Evolutionary conservation across 495 filamentous ascomycete genomes (phyloP).

Genomic region (Pseudotulostoma volvatum): DNA sequence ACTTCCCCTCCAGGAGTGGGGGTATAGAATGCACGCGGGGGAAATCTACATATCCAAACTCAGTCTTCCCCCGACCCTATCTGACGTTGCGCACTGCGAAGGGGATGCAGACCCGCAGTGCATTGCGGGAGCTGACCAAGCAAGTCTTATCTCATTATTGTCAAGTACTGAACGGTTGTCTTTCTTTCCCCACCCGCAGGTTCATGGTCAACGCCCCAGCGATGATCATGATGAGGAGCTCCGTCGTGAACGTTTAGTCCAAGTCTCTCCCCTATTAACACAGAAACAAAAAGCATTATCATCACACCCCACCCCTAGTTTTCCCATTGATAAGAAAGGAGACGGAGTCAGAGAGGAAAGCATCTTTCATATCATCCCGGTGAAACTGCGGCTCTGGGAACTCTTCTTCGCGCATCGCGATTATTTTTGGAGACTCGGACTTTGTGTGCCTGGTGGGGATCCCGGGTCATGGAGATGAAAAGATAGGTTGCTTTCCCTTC

Average conservation of each 20-base stretch:
- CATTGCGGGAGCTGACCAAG: conserved; percentile 38
- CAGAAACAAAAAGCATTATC: conserved; percentile 9
- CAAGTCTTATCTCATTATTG: not conserved
- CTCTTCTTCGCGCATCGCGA: conserved; percentile 90
- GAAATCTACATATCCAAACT: conserved; percentile 71
- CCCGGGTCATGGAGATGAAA: conserved; percentile 46
- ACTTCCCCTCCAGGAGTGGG: conserved; percentile 73
- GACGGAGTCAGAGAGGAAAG: conserved; percentile 4
- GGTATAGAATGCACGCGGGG: conserved; percentile 65
- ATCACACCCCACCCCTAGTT: no score
- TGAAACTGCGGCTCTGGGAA: conserved; percentile 63
- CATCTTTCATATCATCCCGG: conserved; percentile 33
- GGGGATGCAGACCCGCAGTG: conserved; percentile 59
- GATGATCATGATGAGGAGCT: not conserved
- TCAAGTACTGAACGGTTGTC: conserved; percentile 2
- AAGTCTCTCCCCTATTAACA: conserved; percentile 3
- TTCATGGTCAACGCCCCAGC: no score
- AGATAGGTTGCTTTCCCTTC: no score
- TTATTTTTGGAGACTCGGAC: conserved; percentile 85
- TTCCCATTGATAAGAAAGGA: conserved; percentile 1
- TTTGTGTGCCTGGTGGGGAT: conserved; percentile 79
- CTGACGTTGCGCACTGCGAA: conserved; percentile 52
- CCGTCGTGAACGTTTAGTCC: not conserved
- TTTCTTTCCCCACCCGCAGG: conserved; percentile 5
- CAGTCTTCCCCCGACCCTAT: conserved; percentile 44